These are phyloP conservation scores for Barbarea vulgaris DNA, from an alignment of 345 rosid genomes.

Conservation along the genomic window DNA sequence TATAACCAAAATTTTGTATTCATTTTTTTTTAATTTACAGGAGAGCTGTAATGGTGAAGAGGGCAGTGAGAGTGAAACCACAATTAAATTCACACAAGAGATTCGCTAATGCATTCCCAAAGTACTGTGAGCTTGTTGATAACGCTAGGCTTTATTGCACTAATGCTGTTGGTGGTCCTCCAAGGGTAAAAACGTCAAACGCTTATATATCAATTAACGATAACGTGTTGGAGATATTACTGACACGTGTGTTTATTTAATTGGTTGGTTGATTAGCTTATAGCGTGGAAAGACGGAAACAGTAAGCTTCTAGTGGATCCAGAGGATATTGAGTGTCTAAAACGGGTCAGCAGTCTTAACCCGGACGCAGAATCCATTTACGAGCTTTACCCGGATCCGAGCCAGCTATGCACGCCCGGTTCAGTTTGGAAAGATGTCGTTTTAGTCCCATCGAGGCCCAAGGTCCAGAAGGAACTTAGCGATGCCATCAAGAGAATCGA, in stretches of 20 bases:
- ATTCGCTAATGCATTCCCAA: slow-evolving; percentile 79
- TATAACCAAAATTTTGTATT: not conserved
- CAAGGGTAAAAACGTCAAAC: slow-evolving; percentile 51
- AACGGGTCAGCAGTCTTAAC: slow-evolving; percentile 48
- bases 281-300: slow-evolving; percentile 79
- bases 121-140: slow-evolving; percentile 72
- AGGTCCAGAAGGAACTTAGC: slow-evolving; percentile 48
- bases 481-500: slow-evolving; percentile 51
- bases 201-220: not conserved
- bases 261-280: slow-evolving; percentile 50
- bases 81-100: slow-evolving; percentile 84
- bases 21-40: not conserved
- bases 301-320: slow-evolving; percentile 69
- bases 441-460: slow-evolving; percentile 51
- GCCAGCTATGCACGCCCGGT: slow-evolving; percentile 46
- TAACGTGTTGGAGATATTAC: not conserved
- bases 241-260: not conserved
- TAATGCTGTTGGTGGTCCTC: slow-evolving; percentile 70
- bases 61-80: slow-evolving; percentile 87
- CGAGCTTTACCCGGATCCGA: slow-evolving; percentile 61
- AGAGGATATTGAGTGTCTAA: slow-evolving; percentile 56
- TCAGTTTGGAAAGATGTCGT: slow-evolving; percentile 69
- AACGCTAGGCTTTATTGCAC: slow-evolving; percentile 85
- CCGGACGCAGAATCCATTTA: slow-evolving; percentile 66
- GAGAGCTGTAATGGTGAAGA: slow-evolving; percentile 77